Conservation (phyloP, 805 yeast species). For the Candida broadrunensis region DNA sequence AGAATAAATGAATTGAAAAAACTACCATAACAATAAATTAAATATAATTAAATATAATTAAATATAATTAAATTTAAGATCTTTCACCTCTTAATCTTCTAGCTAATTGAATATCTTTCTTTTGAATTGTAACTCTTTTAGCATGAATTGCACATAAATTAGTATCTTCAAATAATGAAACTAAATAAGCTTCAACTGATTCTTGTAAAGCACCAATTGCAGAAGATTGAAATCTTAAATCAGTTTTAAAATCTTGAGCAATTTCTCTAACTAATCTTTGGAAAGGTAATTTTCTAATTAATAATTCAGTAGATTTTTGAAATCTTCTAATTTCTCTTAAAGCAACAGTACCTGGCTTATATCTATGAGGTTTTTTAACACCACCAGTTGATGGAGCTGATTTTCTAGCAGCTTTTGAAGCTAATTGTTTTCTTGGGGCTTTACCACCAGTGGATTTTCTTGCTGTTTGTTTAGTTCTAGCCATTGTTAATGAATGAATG, state of each 20-base stretch:
- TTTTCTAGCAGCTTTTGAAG: slow-evolving; percentile 51
- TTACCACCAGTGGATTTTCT: slow-evolving; percentile 52
- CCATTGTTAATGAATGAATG: slow-evolving; percentile 27
- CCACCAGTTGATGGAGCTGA: slow-evolving; percentile 50
- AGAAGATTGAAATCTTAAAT: slow-evolving; percentile 48
- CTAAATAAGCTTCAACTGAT: slow-evolving; percentile 49
- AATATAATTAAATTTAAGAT: slow-evolving; percentile 22
- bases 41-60: slow-evolving; percentile 5
- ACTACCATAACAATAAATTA: slow-evolving; percentile 3
- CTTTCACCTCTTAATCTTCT: slow-evolving; percentile 53
- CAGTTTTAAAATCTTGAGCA: slow-evolving; percentile 49
- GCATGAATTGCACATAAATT: slow-evolving; percentile 52
- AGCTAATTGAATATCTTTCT: slow-evolving; percentile 50
- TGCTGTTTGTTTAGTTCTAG: slow-evolving; percentile 51
- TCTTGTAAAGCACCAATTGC: slow-evolving; percentile 51
- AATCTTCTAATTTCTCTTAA: slow-evolving; percentile 51
- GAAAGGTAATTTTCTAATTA: slow-evolving; percentile 49
- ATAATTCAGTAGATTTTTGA: slow-evolving; percentile 47
- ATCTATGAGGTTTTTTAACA: slow-evolving; percentile 52
- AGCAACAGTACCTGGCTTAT: slow-evolving; percentile 53
- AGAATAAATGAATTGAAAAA: slow-evolving; percentile 3
- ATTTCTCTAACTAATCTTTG: slow-evolving; percentile 51
- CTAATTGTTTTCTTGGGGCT: slow-evolving; percentile 51
- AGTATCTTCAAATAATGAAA: slow-evolving; percentile 47
- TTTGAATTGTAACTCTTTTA: slow-evolving; percentile 49